A percentile compares a stretch with the other conserved stretches of the same genome.
phyloP scores from a whole-genome alignment of 1,284 basidiomycete species.

The Ceratobasidium papillatum region DNA sequence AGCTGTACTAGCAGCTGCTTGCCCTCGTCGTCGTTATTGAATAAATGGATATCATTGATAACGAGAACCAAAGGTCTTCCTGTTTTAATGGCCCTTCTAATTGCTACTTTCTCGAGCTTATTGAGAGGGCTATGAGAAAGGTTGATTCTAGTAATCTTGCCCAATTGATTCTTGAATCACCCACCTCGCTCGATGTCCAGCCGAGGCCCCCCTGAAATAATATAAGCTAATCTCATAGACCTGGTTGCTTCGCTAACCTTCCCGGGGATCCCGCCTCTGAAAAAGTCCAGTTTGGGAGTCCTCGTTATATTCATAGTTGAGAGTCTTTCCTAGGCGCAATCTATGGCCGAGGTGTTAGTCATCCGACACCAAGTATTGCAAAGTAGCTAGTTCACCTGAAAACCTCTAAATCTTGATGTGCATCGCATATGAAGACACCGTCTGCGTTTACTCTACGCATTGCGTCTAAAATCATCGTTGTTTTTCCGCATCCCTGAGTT shows the following conservation, averaged over 20 bases:
- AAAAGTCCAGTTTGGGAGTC: conserved; percentile 71
- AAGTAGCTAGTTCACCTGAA: conserved; percentile 54
- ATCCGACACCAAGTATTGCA: not conserved
- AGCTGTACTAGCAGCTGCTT: conserved; percentile 79
- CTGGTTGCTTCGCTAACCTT: conserved; percentile 58
- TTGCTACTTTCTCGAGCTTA: conserved; percentile 87
- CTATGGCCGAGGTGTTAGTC: conserved; percentile 50
- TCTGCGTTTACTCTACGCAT: conserved; percentile 80
- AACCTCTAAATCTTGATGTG: conserved; percentile 76
- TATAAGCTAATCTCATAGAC: not conserved
- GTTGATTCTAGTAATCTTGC: conserved; percentile 65
- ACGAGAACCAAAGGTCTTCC: conserved; percentile 77
- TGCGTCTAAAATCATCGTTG: conserved; percentile 81
- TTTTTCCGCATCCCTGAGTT: conserved; percentile 68
- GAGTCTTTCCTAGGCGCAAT: conserved; percentile 78
- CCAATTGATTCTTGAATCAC: conserved; percentile 70
- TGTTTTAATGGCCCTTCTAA: conserved; percentile 61
- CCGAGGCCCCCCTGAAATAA: conserved; percentile 66
- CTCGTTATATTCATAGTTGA: conserved; percentile 83
- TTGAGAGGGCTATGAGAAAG: conserved; percentile 68
- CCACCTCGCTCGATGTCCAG: conserved; percentile 83
- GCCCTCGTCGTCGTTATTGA: conserved; percentile 82
- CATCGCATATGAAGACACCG: conserved; percentile 61
- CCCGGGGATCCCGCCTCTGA: conserved; percentile 81
- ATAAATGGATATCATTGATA: conserved; percentile 76